Percentiles rank a stretch among this genome's conserved stretches.
phyloP scores from a whole-genome alignment of 495 filamentous ascomycete species.

The Astrothelium subdiscretum region DNA sequence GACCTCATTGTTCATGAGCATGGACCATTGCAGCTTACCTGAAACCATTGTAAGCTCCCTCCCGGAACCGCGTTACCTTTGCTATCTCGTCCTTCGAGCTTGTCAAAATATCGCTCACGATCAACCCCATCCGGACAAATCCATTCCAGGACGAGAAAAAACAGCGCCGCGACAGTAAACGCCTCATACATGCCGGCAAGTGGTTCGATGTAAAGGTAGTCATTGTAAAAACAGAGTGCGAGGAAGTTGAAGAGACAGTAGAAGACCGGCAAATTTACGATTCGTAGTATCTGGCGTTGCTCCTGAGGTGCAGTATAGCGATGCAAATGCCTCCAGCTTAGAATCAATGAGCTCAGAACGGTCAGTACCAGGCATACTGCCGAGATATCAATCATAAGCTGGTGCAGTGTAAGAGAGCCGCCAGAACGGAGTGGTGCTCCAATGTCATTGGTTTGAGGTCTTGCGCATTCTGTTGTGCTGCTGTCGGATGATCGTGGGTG shows the following conservation, averaged over 20 bases:
- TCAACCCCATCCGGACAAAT: conserved; percentile 13
- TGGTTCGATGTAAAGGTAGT: conserved; percentile 11
- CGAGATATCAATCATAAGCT: conserved; percentile 10
- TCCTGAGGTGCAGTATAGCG: conserved; percentile 12
- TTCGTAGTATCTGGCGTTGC: conserved; percentile 13
- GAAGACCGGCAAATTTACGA: conserved; percentile 10
- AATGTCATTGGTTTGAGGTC: conserved; percentile 1
- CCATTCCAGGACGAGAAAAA: conserved; percentile 11
- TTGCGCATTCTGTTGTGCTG: conserved; percentile 8
- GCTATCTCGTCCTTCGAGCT: conserved; percentile 5
- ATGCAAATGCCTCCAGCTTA: conserved; percentile 11
- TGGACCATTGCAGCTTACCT: conserved; percentile 2
- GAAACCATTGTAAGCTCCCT: conserved; percentile 11
- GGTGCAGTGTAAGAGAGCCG: conserved; percentile 9
- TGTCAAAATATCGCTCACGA: conserved; percentile 11
- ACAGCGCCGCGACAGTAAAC: conserved; percentile 11
- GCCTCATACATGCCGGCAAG: conserved; percentile 12
- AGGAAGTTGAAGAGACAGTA: conserved; percentile 13
- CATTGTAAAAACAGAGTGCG: conserved; percentile 6
- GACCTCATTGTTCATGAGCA: not conserved
- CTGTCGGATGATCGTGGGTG: not conserved
- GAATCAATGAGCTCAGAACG: conserved; percentile 4
- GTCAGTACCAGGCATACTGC: conserved; percentile 9
- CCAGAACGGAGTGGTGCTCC: conserved; percentile 3
- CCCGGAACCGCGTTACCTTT: conserved; percentile 7